Conservation (phyloP, 768 basidiomycete species). For the Infundibulicybe gibba region DNA sequence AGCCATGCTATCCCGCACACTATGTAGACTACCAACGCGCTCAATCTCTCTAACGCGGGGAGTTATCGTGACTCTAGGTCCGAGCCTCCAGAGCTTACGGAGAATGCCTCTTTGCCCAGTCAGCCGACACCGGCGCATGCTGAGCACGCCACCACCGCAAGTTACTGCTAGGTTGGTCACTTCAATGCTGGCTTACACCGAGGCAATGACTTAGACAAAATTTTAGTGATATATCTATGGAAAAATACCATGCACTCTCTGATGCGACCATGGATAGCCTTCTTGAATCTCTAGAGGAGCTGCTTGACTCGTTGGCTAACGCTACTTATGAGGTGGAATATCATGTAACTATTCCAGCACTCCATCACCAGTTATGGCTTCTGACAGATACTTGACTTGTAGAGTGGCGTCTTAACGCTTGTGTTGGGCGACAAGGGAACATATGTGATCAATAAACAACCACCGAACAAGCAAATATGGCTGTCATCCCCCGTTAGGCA, state of each 20-base stretch:
- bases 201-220: constrained; percentile 26
- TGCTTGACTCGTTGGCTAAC: constrained; percentile 59
- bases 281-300: constrained; percentile 68
- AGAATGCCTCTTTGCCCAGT: not conserved
- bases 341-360: constrained; percentile 46
- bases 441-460: constrained; percentile 97
- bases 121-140: constrained; percentile 21
- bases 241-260: constrained; percentile 67
- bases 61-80: too few species aligned
- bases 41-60: too few species aligned
- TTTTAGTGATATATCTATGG: constrained; percentile 45
- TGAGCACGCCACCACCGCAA: constrained; percentile 56
- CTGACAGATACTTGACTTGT: constrained; percentile 4
- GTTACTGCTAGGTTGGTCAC: constrained; percentile 47
- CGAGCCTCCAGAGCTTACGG: too few species aligned
- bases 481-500: constrained; percentile 86
- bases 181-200: not conserved
- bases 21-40: too few species aligned
- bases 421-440: constrained; percentile 73
- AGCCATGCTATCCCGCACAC: too few species aligned
- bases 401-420: constrained; percentile 93
- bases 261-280: constrained; percentile 76
- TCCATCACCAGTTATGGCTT: not conserved
- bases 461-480: constrained; percentile 97
- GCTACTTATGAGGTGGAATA: constrained; percentile 83